Evolutionary conservation across 305 asterid genomes (phyloP).

Genomic region (Solanum chacoense): DNA sequence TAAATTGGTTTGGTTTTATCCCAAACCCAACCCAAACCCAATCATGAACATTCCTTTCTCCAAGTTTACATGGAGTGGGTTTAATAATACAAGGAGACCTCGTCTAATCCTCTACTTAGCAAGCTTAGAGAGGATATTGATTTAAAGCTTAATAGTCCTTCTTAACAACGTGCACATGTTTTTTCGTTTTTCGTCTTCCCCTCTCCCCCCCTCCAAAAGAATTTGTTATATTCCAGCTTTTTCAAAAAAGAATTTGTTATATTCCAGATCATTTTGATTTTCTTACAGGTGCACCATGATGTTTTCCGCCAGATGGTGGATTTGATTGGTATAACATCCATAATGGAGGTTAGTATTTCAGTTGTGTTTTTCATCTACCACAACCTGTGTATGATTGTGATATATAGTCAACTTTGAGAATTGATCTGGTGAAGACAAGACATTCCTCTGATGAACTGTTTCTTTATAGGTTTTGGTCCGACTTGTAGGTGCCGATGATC

Average conservation of each 20-base stretch:
- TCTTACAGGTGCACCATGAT: constrained; percentile 61
- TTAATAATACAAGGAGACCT: not conserved
- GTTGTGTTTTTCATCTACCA: not conserved
- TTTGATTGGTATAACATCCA: constrained; percentile 94
- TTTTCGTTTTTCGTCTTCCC: not conserved
- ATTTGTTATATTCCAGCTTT: not conserved
- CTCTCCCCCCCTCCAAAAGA: not conserved
- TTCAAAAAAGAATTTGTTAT: not conserved
- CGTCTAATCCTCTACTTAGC: not conserved
- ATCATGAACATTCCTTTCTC: not conserved
- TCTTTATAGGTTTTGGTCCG: constrained; percentile 78
- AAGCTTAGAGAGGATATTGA: not conserved
- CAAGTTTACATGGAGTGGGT: not conserved
- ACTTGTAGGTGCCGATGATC: constrained; percentile 89
- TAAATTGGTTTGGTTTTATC: not conserved
- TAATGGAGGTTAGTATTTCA: constrained; percentile 73
- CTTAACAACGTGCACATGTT: not conserved
- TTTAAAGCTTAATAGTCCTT: not conserved
- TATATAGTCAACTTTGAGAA: not conserved
- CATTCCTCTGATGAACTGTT: not conserved
- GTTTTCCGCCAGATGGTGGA: constrained; percentile 82
- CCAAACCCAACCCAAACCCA: not conserved
- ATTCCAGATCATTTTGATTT: not conserved
- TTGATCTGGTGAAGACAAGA: not conserved
- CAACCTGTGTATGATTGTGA: not conserved